These are phyloP conservation scores for Pyrenula aspistea DNA, from an alignment of 495 filamentous ascomycete species.

Conservation along the genomic window DNA sequence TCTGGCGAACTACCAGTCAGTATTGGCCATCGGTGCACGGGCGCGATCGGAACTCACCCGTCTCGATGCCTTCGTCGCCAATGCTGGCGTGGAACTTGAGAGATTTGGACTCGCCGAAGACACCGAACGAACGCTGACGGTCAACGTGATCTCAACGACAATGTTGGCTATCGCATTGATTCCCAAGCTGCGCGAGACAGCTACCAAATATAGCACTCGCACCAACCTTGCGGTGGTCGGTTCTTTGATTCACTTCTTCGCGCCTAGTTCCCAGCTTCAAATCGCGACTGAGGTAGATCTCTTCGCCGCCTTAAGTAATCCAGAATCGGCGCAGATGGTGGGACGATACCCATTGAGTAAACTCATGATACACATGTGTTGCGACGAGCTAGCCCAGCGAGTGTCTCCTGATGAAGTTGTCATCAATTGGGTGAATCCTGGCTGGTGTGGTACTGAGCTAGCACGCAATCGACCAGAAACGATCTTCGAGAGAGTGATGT, in stretches of 20 bases:
- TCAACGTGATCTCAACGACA: neutral
- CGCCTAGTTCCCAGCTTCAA: constrained; percentile 4
- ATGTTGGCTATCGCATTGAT: neutral
- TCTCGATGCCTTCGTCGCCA: neutral
- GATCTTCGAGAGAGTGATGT: neutral
- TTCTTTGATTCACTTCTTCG: constrained; percentile 9
- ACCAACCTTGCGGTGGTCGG: constrained; percentile 7
- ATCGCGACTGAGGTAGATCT: no score
- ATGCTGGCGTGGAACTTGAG: neutral
- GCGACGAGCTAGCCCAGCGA: neutral
- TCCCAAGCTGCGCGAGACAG: constrained; percentile 6
- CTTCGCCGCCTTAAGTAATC: no score
- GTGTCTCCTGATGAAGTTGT: neutral
- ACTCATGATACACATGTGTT: neutral
- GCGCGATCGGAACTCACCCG: neutral
- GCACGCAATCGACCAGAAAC: neutral
- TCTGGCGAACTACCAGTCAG: neutral
- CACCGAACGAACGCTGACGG: neutral
- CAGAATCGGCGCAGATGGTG: constrained; percentile 1
- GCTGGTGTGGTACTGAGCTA: constrained; percentile 13
- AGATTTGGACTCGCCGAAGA: neutral
- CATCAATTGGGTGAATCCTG: constrained; percentile 7
- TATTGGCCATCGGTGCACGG: neutral
- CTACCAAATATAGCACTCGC: constrained; percentile 2
- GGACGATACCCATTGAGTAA: constrained; percentile 3